Evolutionary conservation across 768 basidiomycete species (phyloP).

Genomic region (Steccherinum ochraceum): DNA sequence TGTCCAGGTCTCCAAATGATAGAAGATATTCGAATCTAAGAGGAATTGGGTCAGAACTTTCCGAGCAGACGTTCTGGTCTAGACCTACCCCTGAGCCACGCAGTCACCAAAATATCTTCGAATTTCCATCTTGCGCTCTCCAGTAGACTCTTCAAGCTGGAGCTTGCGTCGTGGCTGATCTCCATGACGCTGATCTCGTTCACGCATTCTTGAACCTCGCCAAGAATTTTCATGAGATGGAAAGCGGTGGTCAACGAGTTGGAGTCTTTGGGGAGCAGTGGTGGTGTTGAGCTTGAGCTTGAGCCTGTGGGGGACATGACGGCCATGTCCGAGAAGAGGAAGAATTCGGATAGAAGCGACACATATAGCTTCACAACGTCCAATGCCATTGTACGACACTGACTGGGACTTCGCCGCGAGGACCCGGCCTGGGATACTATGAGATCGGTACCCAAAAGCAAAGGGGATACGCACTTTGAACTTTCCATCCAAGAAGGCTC

Average conservation of each 20-base stretch:
- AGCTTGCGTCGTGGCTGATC: conserved; percentile 67
- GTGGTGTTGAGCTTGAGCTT: conserved; percentile 32
- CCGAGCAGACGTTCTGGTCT: neutral
- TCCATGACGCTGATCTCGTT: conserved; percentile 78
- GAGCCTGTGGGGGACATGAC: conserved; percentile 48
- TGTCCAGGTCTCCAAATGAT: conserved; percentile 84
- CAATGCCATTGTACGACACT: conserved; percentile 81
- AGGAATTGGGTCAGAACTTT: neutral
- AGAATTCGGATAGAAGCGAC: conserved; percentile 79
- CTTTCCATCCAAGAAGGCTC: conserved; percentile 88
- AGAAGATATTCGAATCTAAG: conserved; percentile 76
- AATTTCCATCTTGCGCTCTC: conserved; percentile 87
- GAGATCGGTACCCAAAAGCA: neutral
- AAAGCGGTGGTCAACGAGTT: conserved; percentile 80
- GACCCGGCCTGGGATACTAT: conserved; percentile 21
- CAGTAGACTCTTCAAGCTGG: conserved; percentile 64
- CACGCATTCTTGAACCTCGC: conserved; percentile 82
- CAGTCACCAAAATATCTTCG: conserved; percentile 66
- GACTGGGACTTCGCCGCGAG: conserved; percentile 72
- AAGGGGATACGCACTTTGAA: conserved; percentile 59
- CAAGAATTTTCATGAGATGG: conserved; percentile 73
- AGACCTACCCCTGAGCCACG: conserved; percentile 77
- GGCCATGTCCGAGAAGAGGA: conserved; percentile 72
- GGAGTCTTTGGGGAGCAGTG: conserved; percentile 65
- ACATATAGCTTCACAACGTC: conserved; percentile 86